Evolutionary conservation across 257 asterid genomes (phyloP), one percentile per base, ranked within the genome.

Genomic region (Orobanche coerulescens): DNA sequence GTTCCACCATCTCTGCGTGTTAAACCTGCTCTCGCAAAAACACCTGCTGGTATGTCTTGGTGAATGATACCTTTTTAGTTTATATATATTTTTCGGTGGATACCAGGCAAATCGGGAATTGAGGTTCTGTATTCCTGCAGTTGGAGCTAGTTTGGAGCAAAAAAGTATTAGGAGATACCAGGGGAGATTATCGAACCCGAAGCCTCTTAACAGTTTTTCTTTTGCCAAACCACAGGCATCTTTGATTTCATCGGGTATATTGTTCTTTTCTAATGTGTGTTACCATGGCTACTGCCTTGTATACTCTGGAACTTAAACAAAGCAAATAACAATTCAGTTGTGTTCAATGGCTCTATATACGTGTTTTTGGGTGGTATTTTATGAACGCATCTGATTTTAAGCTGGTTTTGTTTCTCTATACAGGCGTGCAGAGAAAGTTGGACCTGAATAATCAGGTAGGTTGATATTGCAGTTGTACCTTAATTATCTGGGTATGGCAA

Each of bases 351-450:
- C 1, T 50, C 34, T 16, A 15, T 34, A 28, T 39, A 5, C 24
- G 2, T 56, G 19, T 62, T 44, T 12, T 28, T 19, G 10, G 25
- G 16, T 2, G 6, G 25, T 40, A 22, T 10, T 47, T 25, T 43
- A n/a, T 31, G 31, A 3, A 14, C 30, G 65, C 43, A 60, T 57
- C 56, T n/a, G 47, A 36, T 52, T n/a, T 55, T 71, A 23, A 74
- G 25, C 44, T 65, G 4, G 30, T 65, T 42, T 23, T 61, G 19
- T 66, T 61, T 46, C 40, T 14, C 24, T 58, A 44, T 19, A 18
- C 75, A 90, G 97, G 87, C 42, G 94, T 83, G 37, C 96, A 85
- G 72, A 84, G 96, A 76, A 91, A 82, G 89, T 69, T 87, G 88
- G 88, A 85, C 77, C 47, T 79, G 81, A 83, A 73, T 77, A 66